Conservation (phyloP, 2,329 filamentous ascomycete genomes). For the Fusarium sp. region DNA sequence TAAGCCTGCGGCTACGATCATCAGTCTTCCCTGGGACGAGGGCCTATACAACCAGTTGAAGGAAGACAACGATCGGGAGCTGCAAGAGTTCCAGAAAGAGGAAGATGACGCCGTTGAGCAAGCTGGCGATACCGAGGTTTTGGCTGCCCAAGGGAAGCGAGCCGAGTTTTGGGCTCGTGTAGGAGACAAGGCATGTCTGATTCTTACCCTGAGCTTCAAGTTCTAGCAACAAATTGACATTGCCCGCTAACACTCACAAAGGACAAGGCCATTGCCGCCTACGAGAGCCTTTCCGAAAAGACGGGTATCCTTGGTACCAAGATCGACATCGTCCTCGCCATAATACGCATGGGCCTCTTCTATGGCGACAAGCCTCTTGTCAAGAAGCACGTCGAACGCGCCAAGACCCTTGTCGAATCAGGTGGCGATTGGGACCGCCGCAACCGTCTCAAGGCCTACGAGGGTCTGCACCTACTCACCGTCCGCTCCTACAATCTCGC, state of each 20-base stretch:
- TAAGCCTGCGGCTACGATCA: slow-evolving; percentile 71
- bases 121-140: slow-evolving; percentile 94
- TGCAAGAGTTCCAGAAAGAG: slow-evolving; percentile 83
- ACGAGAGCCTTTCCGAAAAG: slow-evolving; percentile 95
- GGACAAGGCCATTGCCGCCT: slow-evolving; percentile 94
- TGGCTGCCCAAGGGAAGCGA: slow-evolving; percentile 91
- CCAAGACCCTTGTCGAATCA: slow-evolving; percentile 89
- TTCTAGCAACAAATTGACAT: not conserved
- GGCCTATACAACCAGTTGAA: slow-evolving; percentile 82
- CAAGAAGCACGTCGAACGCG: slow-evolving; percentile 93
- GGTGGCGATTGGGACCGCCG: slow-evolving; percentile 98
- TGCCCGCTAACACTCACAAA: slow-evolving; percentile 54
- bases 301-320: slow-evolving; percentile 97
- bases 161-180: slow-evolving; percentile 97
- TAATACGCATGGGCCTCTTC: slow-evolving; percentile 95
- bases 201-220: not conserved
- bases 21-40: slow-evolving; percentile 91
- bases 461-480: slow-evolving; percentile 92
- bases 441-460: slow-evolving; percentile 98
- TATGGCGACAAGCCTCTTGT: slow-evolving; percentile 93
- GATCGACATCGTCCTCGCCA: slow-evolving; percentile 96
- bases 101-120: slow-evolving; percentile 96
- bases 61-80: slow-evolving; percentile 81
- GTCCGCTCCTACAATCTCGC: slow-evolving; percentile 90
- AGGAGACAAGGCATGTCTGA: slow-evolving; percentile 83